Conservation (phyloP, 441 rosid genomes). For the Gossypium laxum region DNA sequence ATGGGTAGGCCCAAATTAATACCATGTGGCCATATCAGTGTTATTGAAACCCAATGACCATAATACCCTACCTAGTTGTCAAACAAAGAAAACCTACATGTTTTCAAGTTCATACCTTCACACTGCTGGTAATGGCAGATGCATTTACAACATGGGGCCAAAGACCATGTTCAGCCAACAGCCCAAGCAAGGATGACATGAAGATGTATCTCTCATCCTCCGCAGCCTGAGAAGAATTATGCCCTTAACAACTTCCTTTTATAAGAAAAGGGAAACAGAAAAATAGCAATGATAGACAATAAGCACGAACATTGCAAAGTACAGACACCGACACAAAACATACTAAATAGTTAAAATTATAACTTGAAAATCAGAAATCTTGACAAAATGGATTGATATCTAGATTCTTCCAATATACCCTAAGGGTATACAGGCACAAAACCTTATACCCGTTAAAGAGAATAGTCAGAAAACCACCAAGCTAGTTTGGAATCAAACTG, state of each 20-base stretch:
- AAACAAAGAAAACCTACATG: background rate
- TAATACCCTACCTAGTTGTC: background rate
- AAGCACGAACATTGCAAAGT: background rate
- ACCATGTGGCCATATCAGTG: background rate
- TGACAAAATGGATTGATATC: slow-evolving; percentile 2
- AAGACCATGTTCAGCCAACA: slow-evolving; percentile 70
- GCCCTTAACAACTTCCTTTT: background rate
- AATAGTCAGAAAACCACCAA: background rate
- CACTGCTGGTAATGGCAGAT: slow-evolving; percentile 45
- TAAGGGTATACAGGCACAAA: background rate
- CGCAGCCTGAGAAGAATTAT: slow-evolving; percentile 40
- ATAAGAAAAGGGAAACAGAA: background rate
- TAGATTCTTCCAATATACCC: background rate
- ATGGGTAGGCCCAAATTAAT: background rate
- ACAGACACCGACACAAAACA: background rate
- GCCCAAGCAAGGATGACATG: slow-evolving; percentile 75
- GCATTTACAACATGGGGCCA: slow-evolving; percentile 73
- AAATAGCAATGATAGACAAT: background rate
- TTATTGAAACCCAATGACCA: background rate
- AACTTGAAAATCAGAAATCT: background rate
- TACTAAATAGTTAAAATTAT: background rate
- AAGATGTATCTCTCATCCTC: slow-evolving; percentile 78
- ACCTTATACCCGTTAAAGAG: background rate
- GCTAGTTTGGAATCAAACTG: background rate
- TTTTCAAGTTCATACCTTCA: slow-evolving; percentile 49